Evolutionary conservation across 441 rosid genomes (phyloP).

Genomic region (Mallotus japonicus): DNA sequence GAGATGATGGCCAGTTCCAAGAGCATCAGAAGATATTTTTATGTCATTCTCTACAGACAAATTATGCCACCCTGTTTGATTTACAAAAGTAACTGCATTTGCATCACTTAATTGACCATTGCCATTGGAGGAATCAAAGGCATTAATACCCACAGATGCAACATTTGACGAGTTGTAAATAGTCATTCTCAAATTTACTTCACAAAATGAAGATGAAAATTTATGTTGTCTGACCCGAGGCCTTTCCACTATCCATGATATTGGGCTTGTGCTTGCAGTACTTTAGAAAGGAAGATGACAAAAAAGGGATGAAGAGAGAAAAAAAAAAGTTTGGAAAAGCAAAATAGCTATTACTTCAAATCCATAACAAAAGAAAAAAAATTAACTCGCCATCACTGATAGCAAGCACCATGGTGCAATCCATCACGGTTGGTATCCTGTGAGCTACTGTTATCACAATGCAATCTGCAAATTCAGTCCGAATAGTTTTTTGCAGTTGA

Average conservation of each 20-base stretch:
- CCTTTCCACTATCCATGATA: slow-evolving; percentile 78
- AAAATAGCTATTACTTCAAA: background rate
- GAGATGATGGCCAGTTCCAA: slow-evolving; percentile 36
- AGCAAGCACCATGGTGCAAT: too few species aligned
- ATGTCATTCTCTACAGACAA: slow-evolving; percentile 46
- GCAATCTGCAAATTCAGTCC: too few species aligned
- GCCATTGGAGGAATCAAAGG: slow-evolving; percentile 39
- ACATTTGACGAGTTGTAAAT: slow-evolving; percentile 66
- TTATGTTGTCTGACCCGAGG: slow-evolving; percentile 57
- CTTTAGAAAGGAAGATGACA: slow-evolving; percentile 10
- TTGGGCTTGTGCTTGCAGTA: slow-evolving; percentile 49
- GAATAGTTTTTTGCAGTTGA: too few species aligned
- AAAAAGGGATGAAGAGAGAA: background rate
- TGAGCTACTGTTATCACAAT: too few species aligned
- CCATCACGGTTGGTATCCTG: too few species aligned
- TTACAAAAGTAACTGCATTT: slow-evolving; percentile 36
- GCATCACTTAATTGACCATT: slow-evolving; percentile 32
- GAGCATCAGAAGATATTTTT: slow-evolving; percentile 49
- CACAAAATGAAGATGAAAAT: slow-evolving; percentile 61
- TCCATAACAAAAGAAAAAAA: background rate
- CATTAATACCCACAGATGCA: slow-evolving; percentile 49
- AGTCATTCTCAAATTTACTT: slow-evolving; percentile 64
- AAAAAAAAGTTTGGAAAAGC: background rate
- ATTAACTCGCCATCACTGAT: too few species aligned
- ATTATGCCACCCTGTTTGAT: slow-evolving; percentile 71